Base-by-base conservation (phyloP, 169 alveolate genomes). In the Eimeria mitis region DNA sequence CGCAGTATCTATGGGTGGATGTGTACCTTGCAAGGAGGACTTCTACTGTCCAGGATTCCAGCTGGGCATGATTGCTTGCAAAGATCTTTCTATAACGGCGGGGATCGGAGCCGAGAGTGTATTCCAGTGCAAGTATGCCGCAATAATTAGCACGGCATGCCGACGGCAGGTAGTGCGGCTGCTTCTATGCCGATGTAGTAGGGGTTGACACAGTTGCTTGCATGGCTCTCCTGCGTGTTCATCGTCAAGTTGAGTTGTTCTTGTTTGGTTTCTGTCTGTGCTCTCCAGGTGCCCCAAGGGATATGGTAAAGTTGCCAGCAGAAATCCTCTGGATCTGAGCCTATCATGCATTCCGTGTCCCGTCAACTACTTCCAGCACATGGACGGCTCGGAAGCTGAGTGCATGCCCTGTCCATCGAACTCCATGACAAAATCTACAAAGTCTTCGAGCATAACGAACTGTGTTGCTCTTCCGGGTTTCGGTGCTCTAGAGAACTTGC, bases 281-380 rank as follows among this genome's bases (percentile, higher is more conserved):
- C 79, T n/a, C 70, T 6, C 19, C 96, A 92, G 96, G 89, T 92
- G 96, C 52, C 96, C 96, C 47, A 92, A 92, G 65, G 96, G 96
- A 11, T 81, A 92, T 47, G 96, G 96, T 37, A 63, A 42, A 34
- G 56, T 71, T 52, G 76, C 78, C 44, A 84, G 47, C 75, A 79
- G 96, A 21, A 92, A 68, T 70, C 96, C 96, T 65, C 68, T 92
- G 75, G 96, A 92, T 56, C 89, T 73, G 11, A 68, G 92, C 49
- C 54, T 92, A 54, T 31, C 79, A 5, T 92, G 96, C 65, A 61
- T 23, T 37, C 94, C 63, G 31, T 92, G 96, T 40, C 96, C 96
- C 79, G 68, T 49, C 61, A 92, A 92, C 78, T 79, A 75, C 76
- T 92, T 92, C 94, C 96, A 92, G 94, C 96, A 92, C 61, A 37